Base-by-base conservation (phyloP, 768 basidiomycete species). In the Serendipita indica region DNA sequence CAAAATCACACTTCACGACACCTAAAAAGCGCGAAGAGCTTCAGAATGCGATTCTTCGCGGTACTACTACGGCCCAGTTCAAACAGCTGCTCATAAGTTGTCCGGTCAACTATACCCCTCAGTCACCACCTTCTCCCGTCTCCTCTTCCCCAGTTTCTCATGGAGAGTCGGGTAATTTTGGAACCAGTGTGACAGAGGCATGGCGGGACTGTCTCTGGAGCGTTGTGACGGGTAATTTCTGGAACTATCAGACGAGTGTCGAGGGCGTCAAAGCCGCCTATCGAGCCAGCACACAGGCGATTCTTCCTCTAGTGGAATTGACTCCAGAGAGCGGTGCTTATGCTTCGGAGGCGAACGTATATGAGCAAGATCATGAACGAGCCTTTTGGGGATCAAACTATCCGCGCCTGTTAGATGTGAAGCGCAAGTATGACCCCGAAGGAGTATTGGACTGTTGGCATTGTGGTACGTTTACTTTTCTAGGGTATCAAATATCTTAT, bases 281-380 rank as follows among this genome's bases (percentile, higher is more conserved):
- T 54, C 20, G n/a, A 12, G 30, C 20, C 5, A 54, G 49, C 3
- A 54, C 49, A 16, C 20, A 54, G 49, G 49, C 49, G 49, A 54
- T 54, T 16, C 12, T 18, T 7, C 49, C 20, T 3, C 20, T 54
- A 7, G 30, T 27, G n/a, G 49, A 54, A n/a, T 30, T 54, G 1
- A 54, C 49, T 16, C 49, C 49, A n/a, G 49, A 54, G 10, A 32
- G 49, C n/a, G 49, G 49, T 54, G 30, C 49, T 10, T 54, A 54
- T n/a, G 20, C 49, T 27, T 16, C 20, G 10, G 49, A 54, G 32
- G 49, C 49, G n/a, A 54, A 54, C 22, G 22, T 54, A 16, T 27
- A 54, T n/a, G 49, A 54, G 30, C n/a, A 32, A 16, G 49, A 54
- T 27, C 49, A 54, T 54, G n/a, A 4, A 3, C 49, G 49, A 10